Evolutionary conservation across 257 asterid genomes (phyloP).

Genomic region (Rauvolfia tetraphylla): DNA sequence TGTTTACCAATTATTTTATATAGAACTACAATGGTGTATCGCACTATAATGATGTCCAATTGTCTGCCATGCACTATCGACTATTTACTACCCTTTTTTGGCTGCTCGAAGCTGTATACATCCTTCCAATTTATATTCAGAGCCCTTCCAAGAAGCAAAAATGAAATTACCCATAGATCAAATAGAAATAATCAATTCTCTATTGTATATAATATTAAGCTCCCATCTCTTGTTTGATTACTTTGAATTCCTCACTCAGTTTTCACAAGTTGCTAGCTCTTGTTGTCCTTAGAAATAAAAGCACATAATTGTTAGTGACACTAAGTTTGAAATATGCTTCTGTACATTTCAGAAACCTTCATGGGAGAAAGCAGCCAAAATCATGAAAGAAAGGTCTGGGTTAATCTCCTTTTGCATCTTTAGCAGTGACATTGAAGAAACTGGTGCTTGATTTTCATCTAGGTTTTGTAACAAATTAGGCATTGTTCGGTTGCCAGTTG

Average conservation of each 20-base stretch:
- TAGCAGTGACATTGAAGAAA: background rate
- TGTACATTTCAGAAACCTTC: slow-evolving; percentile 76
- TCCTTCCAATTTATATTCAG: background rate
- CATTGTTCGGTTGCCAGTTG: slow-evolving; percentile 2
- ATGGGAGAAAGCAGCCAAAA: slow-evolving; percentile 96
- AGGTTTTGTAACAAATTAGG: background rate
- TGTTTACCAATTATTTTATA: background rate
- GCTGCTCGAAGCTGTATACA: background rate
- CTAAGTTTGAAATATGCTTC: slow-evolving; percentile 1
- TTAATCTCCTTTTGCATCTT: slow-evolving; percentile 14
- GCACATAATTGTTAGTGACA: background rate
- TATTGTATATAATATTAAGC: background rate
- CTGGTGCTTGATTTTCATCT: background rate
- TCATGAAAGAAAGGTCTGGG: slow-evolving; percentile 64
- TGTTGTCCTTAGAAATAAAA: background rate
- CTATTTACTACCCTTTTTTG: background rate
- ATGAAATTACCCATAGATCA: background rate
- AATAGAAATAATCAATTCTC: background rate
- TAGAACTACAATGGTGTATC: background rate
- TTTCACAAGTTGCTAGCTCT: background rate
- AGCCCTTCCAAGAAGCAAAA: background rate
- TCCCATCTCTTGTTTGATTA: background rate
- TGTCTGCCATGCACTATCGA: no score
- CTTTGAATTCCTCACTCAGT: background rate
- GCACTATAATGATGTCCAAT: background rate